Base-by-base conservation (phyloP, 805 yeast genomes). In the Spathaspora boniae region DNA sequence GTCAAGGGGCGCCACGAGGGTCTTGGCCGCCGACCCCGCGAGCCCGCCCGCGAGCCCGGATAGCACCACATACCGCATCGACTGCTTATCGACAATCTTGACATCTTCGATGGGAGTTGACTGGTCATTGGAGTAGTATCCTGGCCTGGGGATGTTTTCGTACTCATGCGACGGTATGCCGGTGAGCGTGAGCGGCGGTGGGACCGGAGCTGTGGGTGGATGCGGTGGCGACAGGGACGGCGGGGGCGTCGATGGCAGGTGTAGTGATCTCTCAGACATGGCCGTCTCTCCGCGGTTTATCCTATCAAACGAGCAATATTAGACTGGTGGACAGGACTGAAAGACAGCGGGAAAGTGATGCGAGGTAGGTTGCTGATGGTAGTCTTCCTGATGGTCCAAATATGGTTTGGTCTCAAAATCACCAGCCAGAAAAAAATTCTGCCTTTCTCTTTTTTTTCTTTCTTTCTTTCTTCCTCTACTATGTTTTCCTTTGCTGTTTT, bases 21-120 rank as follows among this genome's bases (percentile, higher is more conserved):
- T 87, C 53, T 93, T 93, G 3, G 96, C 98, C n/a, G 93, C 86
- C 35, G 88, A 79, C 1, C 98, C 98, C 0, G 98, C 96, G 3
- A 86, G 48, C 2, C 98, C 98, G 14, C 98, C 98, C 0, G 98
- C 95, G 1, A 88, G 45, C 0, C 96, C 98, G 15, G 94, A 82
- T 43, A 87, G 72, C 24, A 86, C 41, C 12, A 93, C 79, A 58
- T 91, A 93, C 40, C 85, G 91, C 19, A 81, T 44, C 4, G 87
- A 79, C 34, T 76, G 82, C 47, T 82, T 86, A 51, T 85, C 82
- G 18, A 78, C 75, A 26, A 61, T 48, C 37, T 53, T 43, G 1
- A 41, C 41, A 18, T 46, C 50, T 16, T 44, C 60, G 27, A 53
- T 41, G 4, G 61, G 62, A 1, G 62, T 56, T n/a, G 56, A 47